Base-by-base conservation (phyloP, 768 basidiomycete species). In the Grammothele lineata region DNA sequence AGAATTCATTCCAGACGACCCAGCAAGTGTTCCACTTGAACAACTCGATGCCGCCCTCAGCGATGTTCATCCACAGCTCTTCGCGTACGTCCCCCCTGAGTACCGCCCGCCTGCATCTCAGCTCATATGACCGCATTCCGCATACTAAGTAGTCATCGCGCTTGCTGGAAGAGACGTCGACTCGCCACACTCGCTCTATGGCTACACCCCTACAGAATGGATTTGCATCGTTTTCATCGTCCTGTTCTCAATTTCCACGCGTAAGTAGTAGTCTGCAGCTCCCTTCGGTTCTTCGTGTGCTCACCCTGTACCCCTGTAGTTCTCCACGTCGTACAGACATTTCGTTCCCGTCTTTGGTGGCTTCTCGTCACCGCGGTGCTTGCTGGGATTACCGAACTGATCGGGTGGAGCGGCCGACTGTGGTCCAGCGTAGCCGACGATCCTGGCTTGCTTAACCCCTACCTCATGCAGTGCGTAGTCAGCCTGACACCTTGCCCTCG, bases 391-490 rank as follows among this genome's bases (percentile, higher is more conserved):
- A 57, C 60, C 24, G 72, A 73, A 53, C 54, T 68, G 10, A 45
- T 70, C 32, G 72, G 72, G 0, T 73, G 70, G 71, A 47, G 52
- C 18, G 70, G 58, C 1, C 53, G 72, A 10, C 45, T 66, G 9
- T 71, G 68, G 69, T 66, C 63, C 17, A 62, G 56, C 37, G 43
- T 56, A 10, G 57, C 61, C 21, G 14, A 30, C 8, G 14, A 30
- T 14, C 55, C 60, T 1, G 14, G 42, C 4, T 32, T 48, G n/a
- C 49, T 54, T 19, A 58, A 59, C 15, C 65, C 72, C 0, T 77
- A 68, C 56, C 46, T 71, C 37, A 71, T 73, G 52, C 72, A 76
- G 67, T 69, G 44, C n/a, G 62, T 51, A 18, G 8, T 7, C 14
- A 30, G n/a, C n/a, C 23, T 33, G n/a, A 18, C 17, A 18, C 32